phyloP scores from a whole-genome alignment of 305 asterid species.

The Withania somnifera region DNA sequence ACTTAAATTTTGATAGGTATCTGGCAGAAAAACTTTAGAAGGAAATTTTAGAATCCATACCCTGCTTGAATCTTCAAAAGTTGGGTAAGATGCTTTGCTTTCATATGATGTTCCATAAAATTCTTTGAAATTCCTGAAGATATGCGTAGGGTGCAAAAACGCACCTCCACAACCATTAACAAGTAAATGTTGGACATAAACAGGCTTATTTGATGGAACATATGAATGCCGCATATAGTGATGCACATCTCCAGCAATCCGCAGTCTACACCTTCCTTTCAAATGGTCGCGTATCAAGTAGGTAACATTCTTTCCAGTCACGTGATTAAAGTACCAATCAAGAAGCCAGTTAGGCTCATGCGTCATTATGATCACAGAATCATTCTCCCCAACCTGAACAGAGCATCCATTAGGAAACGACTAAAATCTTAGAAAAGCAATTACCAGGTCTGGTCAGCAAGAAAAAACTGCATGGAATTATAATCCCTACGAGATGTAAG shows the following conservation, averaged over 20 bases:
- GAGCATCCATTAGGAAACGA: not conserved
- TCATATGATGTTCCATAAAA: conserved; percentile 57
- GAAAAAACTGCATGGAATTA: not conserved
- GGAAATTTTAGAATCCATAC: conserved; percentile 24
- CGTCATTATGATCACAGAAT: conserved; percentile 94
- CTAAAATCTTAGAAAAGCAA: not conserved
- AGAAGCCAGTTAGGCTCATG: conserved; percentile 98
- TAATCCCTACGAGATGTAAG: not conserved
- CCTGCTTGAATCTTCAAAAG: conserved; percentile 97
- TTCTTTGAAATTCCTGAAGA: conserved; percentile 59
- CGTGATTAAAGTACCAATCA: conserved; percentile 82
- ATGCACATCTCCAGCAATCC: conserved; percentile 95
- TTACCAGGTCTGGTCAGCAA: not conserved
- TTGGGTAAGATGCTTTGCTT: conserved; percentile 82
- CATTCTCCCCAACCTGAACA: conserved; percentile 65
- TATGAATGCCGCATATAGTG: conserved; percentile 95
- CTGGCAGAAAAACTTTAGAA: not conserved
- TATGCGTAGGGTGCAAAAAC: conserved; percentile 98
- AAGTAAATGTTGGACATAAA: conserved; percentile 72
- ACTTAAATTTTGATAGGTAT: not conserved
- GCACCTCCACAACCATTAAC: conserved; percentile 99
- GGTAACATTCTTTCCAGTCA: conserved; percentile 68
- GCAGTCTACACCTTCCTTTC: conserved; percentile 79
- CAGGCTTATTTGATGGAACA: conserved; percentile 72
- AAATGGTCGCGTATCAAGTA: conserved; percentile 75